A percentile compares a stretch with the other conserved stretches of the same genome.
phyloP scores from a whole-genome alignment of 2,329 filamentous ascomycete genomes.

The Lithohypha guttulata region DNA sequence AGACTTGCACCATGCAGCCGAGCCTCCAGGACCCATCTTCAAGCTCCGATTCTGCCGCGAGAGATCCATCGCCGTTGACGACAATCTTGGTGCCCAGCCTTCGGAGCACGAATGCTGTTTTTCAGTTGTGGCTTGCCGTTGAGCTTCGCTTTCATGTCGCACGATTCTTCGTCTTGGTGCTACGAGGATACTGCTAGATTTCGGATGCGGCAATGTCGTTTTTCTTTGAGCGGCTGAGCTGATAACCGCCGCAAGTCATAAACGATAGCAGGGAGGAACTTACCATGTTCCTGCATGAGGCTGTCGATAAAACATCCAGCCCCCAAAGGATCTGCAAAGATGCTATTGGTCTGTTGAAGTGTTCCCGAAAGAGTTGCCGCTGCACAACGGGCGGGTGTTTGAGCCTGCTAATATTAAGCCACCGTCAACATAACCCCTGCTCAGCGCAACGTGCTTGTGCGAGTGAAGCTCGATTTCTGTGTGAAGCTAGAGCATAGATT shows the following conservation, averaged over 20 bases:
- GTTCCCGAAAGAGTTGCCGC: too few relatives aligned
- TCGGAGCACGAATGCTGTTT: not conserved
- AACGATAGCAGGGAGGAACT: too few relatives aligned
- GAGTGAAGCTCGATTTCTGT: too few relatives aligned
- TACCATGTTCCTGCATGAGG: constrained; percentile 3
- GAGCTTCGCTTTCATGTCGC: not conserved
- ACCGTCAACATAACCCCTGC: not conserved
- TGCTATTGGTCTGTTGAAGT: too few relatives aligned
- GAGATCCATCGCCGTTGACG: too few relatives aligned
- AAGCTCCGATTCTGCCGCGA: not conserved
- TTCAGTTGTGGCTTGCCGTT: constrained; percentile 6
- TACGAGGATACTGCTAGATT: not conserved
- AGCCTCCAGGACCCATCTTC: not conserved
- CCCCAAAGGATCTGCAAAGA: too few relatives aligned
- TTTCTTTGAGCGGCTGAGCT: constrained; percentile 5
- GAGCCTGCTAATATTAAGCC: too few relatives aligned
- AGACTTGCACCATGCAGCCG: constrained; percentile 2
- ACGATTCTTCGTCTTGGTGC: too few relatives aligned
- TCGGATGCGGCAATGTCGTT: constrained; percentile 1
- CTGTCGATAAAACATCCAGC: not conserved
- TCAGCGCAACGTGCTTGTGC: too few relatives aligned
- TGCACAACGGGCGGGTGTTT: too few relatives aligned
- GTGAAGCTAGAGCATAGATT: too few relatives aligned
- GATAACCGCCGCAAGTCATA: not conserved
- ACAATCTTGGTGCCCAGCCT: too few relatives aligned